Base-by-base conservation (phyloP, 1,139 yeast genomes). In the Scheffersomyces cryptocercus region DNA sequence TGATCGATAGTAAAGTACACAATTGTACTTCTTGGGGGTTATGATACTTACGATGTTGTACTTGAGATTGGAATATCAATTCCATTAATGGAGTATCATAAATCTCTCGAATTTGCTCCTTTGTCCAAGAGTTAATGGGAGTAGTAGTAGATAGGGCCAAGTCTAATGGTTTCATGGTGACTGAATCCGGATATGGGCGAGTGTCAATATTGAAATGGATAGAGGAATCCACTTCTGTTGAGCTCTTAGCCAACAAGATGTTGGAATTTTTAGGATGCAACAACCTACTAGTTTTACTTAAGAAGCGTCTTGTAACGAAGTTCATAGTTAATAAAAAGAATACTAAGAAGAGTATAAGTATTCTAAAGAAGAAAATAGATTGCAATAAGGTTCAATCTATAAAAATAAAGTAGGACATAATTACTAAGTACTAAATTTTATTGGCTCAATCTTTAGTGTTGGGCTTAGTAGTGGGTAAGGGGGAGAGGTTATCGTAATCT, bases 1-100 rank as follows among this genome's bases (percentile, higher is more conserved):
- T 86, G 59, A 86, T 85, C 45, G 83, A 83, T 65, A 85, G 74
- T 47, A 86, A 70, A 2, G 93, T 85, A 62, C 95, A 86, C 39
- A 86, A 70, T 61, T 86, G 95, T 26, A 86, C 84, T 57, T 85
- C 84, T 1, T 72, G 58, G 1, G 91, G 89, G 52, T 85, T 79
- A 57, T 86, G 90, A 63, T 74, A 79, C 47, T 69, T 73, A 38
- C 90, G 68, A 58, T 86, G 93, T 47, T 84, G 85, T 6, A 78
- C 51, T 52, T 84, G 89, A 0, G 93, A 83, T 37, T 73, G 70
- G 59, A 73, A 77, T 5, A 82, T 73, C 38, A 86, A 67, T 37
- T 84, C 93, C 65, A 82, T 69, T 44, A 86, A 64, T 0, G 95
- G 91, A 1, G 85, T 74, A 43, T 81, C 58, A 56, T 84, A 85